A percentile compares a stretch with the other conserved stretches of the same genome.
Evolutionary conservation across 2,329 filamentous ascomycete species (phyloP).

Genomic region (Aspergillus neoniger): DNA sequence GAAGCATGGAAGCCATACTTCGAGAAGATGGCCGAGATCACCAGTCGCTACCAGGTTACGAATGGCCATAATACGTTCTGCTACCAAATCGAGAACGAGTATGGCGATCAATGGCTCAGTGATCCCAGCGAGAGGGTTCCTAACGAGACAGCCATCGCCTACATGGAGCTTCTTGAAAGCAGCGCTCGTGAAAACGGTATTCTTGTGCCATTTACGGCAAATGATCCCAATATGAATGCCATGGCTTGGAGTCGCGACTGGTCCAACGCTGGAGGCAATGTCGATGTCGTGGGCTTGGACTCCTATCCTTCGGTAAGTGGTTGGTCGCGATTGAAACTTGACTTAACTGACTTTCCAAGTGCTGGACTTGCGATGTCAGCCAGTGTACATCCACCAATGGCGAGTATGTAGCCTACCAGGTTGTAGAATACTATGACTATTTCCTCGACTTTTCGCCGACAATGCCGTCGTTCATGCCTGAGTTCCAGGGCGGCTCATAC

Average conservation of each 20-base stretch:
- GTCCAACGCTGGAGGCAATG: conserved; percentile 53
- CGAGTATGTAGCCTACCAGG: conserved; percentile 57
- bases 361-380: conserved; percentile 65
- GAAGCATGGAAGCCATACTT: conserved; percentile 36
- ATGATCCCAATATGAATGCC: conserved; percentile 61
- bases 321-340: conserved; percentile 19
- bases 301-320: conserved; percentile 54
- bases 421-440: conserved; percentile 51
- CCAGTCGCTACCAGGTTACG: conserved; percentile 33
- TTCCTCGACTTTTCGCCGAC: conserved; percentile 48
- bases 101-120: conserved; percentile 43
- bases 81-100: conserved; percentile 39
- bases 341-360: conserved; percentile 57
- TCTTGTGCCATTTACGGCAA: conserved; percentile 59
- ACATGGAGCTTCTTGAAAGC: conserved; percentile 54
- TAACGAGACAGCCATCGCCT: conserved; percentile 48
- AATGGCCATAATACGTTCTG: conserved; percentile 30
- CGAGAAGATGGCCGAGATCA: conserved; percentile 31
- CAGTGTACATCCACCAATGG: conserved; percentile 64
- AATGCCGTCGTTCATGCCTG: conserved; percentile 57
- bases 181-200: conserved; percentile 59
- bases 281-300: conserved; percentile 33
- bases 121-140: conserved; percentile 43
- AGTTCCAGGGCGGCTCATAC: conserved; percentile 63
- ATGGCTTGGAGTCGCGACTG: conserved; percentile 64